Evolutionary conservation across 2,329 filamentous ascomycete genomes (phyloP), one percentile per base, ranked within the genome.

Genomic region (Byssochlamys sp.): DNA sequence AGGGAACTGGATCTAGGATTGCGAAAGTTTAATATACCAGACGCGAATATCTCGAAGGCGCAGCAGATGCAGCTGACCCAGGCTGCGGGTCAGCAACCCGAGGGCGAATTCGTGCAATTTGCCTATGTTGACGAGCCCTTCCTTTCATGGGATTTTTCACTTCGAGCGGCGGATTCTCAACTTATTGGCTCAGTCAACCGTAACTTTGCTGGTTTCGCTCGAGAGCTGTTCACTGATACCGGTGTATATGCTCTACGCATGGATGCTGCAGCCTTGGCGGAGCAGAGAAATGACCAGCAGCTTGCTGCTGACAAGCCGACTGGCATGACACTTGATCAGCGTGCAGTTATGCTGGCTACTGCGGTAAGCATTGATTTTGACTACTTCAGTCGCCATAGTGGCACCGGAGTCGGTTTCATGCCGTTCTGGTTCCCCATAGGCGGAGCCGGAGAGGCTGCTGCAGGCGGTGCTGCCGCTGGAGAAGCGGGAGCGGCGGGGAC

Each of bases 281-380:
- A 67, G 26, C 73, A 77, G 58, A 70, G 71, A 1, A 56, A 66
- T 14, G 68, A 75, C 2, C 56, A 65, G 12, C 69, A 78, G 55
- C 60, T 66, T n/a, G 73, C 70, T 72, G 56, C 39, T 24, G 63
- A 67, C 14, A 53, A 68, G 1, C 61, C 65, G 10, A 72, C 73
- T 1, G 81, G 81, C 2, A 84, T 87, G 83, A 85, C 83, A 1
- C 76, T 87, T 2, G 84, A 86, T 63, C 83, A 86, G 67, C 77
- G 84, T 55, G 84, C 84, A 2, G 78, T 86, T 27, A 86, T 86
- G 83, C 76, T 87, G 7, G 83, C 84, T 9, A 85, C 84, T 0
- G 84, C 84, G 5, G 83, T 86, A 11, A 83, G 77, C 57, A 78
- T 86, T 52, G 84, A 87, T 64, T 86, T 86, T 59, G 84, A 87